phyloP scores from a whole-genome alignment of 768 basidiomycete species.

The Mycena maculata region DNA sequence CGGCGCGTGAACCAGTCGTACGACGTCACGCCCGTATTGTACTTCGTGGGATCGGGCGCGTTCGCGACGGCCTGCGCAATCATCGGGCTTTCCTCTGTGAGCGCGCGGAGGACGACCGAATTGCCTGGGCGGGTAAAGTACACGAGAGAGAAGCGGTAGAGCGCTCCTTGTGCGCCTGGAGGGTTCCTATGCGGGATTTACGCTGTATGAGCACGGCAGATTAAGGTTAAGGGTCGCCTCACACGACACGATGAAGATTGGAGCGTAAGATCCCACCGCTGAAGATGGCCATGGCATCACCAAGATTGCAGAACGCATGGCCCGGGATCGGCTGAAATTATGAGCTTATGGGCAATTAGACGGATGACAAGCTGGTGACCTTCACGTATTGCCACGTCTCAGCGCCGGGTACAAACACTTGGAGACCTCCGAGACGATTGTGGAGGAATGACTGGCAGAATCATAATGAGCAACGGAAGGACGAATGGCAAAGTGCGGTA shows the following conservation, averaged over 20 bases:
- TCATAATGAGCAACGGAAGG: too few species aligned
- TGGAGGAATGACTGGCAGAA: not conserved
- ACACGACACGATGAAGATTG: slow-evolving; percentile 57
- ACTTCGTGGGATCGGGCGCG: slow-evolving; percentile 32
- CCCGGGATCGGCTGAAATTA: too few species aligned
- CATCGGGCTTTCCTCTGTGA: slow-evolving; percentile 55
- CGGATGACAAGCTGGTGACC: too few species aligned
- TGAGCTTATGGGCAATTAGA: too few species aligned
- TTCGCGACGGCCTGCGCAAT: slow-evolving; percentile 57
- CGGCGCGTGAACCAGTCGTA: slow-evolving; percentile 45
- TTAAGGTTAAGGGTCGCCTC: slow-evolving; percentile 20
- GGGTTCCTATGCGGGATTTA: slow-evolving; percentile 49
- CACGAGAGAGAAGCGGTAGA: slow-evolving; percentile 68
- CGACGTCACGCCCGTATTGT: slow-evolving; percentile 41
- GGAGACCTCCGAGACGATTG: not conserved
- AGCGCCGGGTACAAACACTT: not conserved
- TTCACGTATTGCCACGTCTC: too few species aligned
- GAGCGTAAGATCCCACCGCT: slow-evolving; percentile 59
- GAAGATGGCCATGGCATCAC: slow-evolving; percentile 58
- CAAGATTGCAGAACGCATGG: slow-evolving; percentile 48
- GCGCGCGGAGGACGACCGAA: slow-evolving; percentile 56
- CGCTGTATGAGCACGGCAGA: not conserved
- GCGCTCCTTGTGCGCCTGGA: slow-evolving; percentile 59
- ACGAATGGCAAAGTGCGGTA: too few species aligned
- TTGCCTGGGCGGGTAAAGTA: slow-evolving; percentile 70